Evolutionary conservation across 345 rosid species (phyloP).

Genomic region (Lumnitzera littorea): DNA sequence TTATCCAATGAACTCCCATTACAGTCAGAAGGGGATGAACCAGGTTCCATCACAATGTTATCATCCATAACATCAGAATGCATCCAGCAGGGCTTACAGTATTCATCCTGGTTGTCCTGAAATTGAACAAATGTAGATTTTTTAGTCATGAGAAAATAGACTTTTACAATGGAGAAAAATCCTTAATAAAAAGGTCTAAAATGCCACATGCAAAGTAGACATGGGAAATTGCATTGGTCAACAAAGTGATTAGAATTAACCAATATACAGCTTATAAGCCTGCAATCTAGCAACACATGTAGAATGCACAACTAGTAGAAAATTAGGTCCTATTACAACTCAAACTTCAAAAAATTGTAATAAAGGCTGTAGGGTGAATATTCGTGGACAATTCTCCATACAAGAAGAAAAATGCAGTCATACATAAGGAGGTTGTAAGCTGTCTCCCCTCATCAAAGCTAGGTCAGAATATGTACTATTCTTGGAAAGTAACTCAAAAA

Average conservation of each 20-base stretch:
- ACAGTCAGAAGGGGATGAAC: constrained; percentile 9
- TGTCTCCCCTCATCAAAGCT: background rate
- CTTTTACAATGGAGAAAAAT: background rate
- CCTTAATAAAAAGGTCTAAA: too few species aligned
- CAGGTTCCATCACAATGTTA: constrained; percentile 72
- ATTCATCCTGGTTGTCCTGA: constrained; percentile 39
- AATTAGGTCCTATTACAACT: too few species aligned
- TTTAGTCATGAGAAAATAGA: background rate
- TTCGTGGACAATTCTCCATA: background rate
- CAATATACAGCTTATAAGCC: too few species aligned
- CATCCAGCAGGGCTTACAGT: constrained; percentile 65
- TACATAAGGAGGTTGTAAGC: too few species aligned
- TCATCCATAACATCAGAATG: constrained; percentile 94
- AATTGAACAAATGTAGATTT: constrained; percentile 13
- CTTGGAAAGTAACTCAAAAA: too few species aligned
- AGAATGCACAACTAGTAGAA: too few species aligned
- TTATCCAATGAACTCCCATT: constrained; percentile 13
- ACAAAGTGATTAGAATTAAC: too few species aligned
- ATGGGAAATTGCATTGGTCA: too few species aligned
- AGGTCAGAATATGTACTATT: background rate
- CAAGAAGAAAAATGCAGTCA: background rate
- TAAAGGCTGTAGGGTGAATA: too few species aligned
- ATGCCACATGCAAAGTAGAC: too few species aligned
- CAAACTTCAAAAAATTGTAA: too few species aligned
- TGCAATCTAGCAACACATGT: too few species aligned